Evolutionary conservation across 2,329 filamentous ascomycete species (phyloP).

Genomic region (Xylaria sp.): DNA sequence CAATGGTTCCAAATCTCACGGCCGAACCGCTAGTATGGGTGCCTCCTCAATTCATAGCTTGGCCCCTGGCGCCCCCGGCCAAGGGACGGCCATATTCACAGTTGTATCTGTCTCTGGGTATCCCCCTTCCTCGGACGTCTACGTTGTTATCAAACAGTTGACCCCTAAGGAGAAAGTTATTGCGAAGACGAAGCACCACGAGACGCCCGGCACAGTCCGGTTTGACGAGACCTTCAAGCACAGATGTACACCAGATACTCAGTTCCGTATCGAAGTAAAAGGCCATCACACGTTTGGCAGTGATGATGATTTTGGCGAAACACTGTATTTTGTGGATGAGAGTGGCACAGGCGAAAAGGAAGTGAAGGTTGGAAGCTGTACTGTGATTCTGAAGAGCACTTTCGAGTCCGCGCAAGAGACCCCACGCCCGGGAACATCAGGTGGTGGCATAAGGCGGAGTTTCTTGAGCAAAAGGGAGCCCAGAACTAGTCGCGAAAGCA

Average conservation of each 20-base stretch:
- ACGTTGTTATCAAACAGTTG: conserved; percentile 76
- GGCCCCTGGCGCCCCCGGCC: conserved; percentile 68
- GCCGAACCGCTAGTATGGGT: conserved; percentile 68
- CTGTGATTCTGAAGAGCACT: conserved; percentile 77
- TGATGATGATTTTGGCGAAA: conserved; percentile 86
- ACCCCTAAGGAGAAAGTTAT: conserved; percentile 79
- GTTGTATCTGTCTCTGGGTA: conserved; percentile 83
- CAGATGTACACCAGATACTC: conserved; percentile 80
- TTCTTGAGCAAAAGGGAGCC: conserved; percentile 47
- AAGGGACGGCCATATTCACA: conserved; percentile 82
- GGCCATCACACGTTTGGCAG: conserved; percentile 86
- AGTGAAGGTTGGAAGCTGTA: conserved; percentile 77
- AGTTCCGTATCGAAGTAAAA: conserved; percentile 88
- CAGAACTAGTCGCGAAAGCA: conserved; percentile 44
- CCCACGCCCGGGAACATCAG: conserved; percentile 40
- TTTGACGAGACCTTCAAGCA: conserved; percentile 86
- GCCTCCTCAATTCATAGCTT: conserved; percentile 75
- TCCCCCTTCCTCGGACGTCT: conserved; percentile 80
- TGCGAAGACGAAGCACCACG: conserved; percentile 92
- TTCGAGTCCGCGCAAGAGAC: conserved; percentile 64
- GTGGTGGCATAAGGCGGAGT: conserved; percentile 43
- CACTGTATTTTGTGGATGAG: conserved; percentile 92
- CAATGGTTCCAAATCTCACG: conserved; percentile 54
- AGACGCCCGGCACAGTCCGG: conserved; percentile 73
- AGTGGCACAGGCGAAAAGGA: conserved; percentile 76